These are phyloP conservation scores for Fusarium nurragi DNA, from an alignment of 2,329 filamentous ascomycete genomes.

Conservation along the genomic window DNA sequence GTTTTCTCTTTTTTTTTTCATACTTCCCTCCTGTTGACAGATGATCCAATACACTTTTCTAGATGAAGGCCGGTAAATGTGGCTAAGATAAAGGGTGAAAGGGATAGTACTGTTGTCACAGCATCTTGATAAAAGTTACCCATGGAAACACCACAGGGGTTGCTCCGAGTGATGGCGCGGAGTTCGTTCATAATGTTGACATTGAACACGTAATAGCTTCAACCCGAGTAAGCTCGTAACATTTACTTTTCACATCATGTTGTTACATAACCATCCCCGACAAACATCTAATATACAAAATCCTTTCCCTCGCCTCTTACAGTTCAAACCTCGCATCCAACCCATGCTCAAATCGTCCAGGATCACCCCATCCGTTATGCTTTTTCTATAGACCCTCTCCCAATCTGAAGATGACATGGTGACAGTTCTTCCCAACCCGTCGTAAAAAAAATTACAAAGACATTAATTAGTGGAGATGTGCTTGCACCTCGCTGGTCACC, in stretches of 20 bases:
- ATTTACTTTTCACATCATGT: conserved; percentile 23
- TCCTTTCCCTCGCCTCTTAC: conserved; percentile 26
- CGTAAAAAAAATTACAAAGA: conserved; percentile 43
- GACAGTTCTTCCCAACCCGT: conserved; percentile 7
- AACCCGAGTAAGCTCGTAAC: not conserved
- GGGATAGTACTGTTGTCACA: too few species aligned
- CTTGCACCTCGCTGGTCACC: conserved; percentile 15
- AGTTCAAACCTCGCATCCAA: conserved; percentile 14
- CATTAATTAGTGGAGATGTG: conserved; percentile 47
- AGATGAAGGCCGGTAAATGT: too few species aligned
- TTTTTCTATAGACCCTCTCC: conserved; percentile 34
- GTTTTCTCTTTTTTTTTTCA: too few species aligned
- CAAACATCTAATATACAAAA: conserved; percentile 38
- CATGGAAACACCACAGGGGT: not conserved
- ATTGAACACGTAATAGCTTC: not conserved
- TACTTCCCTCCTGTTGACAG: too few species aligned
- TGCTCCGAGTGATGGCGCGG: not conserved
- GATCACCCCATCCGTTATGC: conserved; percentile 18
- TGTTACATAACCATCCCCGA: conserved; percentile 27
- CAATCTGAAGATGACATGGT: conserved; percentile 28
- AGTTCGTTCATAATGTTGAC: not conserved
- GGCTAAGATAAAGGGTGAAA: too few species aligned
- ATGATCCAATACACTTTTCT: too few species aligned
- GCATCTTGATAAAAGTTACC: not conserved
- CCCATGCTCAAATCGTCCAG: conserved; percentile 10